A percentile compares a stretch with the other conserved stretches of the same genome.
Conservation (phyloP, 352 stramenopile species). For the Phytophthora citricola region DNA sequence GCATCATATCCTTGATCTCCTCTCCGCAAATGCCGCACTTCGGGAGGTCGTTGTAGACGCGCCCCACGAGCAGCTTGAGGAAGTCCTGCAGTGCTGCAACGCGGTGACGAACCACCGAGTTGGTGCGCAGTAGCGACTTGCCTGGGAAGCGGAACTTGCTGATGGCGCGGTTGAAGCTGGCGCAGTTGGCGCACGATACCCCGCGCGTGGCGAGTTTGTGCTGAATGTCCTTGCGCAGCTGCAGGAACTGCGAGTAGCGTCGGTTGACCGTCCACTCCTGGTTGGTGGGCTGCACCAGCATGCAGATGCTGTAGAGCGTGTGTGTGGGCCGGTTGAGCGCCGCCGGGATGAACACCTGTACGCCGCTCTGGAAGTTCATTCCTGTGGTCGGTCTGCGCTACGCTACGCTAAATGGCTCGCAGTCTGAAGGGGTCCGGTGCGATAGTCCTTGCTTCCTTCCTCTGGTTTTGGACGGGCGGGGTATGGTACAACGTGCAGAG, state of each 20-base stretch:
- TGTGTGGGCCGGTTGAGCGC: constrained; percentile 84
- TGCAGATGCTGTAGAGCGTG: constrained; percentile 87
- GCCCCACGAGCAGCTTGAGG: constrained; percentile 72
- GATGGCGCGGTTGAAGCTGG: constrained; percentile 68
- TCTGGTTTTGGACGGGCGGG: constrained; percentile 18
- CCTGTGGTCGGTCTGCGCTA: constrained; percentile 16
- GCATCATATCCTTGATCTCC: constrained; percentile 71
- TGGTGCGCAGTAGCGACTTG: constrained; percentile 75
- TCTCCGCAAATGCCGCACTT: constrained; percentile 81
- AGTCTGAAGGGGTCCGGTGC: constrained; percentile 1
- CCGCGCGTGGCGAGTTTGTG: constrained; percentile 43
- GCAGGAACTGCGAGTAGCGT: constrained; percentile 88
- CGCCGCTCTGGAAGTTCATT: constrained; percentile 53
- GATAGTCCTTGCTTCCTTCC: constrained; percentile 7
- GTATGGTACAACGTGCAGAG: constrained; percentile 29
- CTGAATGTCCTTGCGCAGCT: constrained; percentile 76
- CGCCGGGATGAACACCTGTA: constrained; percentile 85
- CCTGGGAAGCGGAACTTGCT: constrained; percentile 69
- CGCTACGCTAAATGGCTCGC: constrained; percentile 23
- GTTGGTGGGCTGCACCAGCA: constrained; percentile 76
- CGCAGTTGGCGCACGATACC: constrained; percentile 64
- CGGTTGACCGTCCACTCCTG: constrained; percentile 89
- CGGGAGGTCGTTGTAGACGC: constrained; percentile 74
- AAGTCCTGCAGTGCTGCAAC: constrained; percentile 77
- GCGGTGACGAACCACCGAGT: constrained; percentile 72